Evolutionary conservation across 2,329 filamentous ascomycete species (phyloP), one percentile per base, ranked within the genome.

Genomic region (Talaromyces sp.): DNA sequence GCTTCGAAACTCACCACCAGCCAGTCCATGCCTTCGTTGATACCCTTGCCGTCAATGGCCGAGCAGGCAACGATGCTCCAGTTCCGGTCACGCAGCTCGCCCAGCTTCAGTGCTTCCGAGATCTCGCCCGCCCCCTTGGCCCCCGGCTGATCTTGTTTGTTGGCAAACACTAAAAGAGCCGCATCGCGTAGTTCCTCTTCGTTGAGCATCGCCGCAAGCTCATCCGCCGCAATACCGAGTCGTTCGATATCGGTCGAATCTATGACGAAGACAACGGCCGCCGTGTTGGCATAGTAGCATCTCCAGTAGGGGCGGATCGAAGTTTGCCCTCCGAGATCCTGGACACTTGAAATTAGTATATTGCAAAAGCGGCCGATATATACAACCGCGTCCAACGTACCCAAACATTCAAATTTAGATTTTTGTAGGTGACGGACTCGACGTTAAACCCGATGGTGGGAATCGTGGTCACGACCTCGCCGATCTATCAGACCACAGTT

Each of bases 371-470:
- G n/a, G 27, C 4, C 11, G 22, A 17, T 60, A 36, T 60, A 36
- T 54, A 44, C 4, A 39, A 39, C 36, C 36, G n/a, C 13, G 36
- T 7, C 36, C 52, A 61, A 73, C 87, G 61, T 88, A 92, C 89
- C 95, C 95, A 99, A 72, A 99, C 95, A 73, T 98, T 98, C 77
- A 99, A 96, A 77, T 97, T 96, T 65, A 99, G 85, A 75, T 97
- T 98, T 77, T 93, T 93, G 83, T 99, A 99, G 70, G 92, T 95
- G 66, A 99, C 95, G 25, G 92, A 96, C 80, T 99, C 95, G 70
- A 99, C 95, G 77, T 99, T 99, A 84, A 99, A 99, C 64, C 95
- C 95, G 76, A 99, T 98, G 59, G 95, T 99, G 22, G 95, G 95
- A 83, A 98, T 98, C 71, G 95, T 99, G 64, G 95, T 98, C 68